Conservation (phyloP, 352 stramenopile genomes). For the Phytophthora vignae region DNA sequence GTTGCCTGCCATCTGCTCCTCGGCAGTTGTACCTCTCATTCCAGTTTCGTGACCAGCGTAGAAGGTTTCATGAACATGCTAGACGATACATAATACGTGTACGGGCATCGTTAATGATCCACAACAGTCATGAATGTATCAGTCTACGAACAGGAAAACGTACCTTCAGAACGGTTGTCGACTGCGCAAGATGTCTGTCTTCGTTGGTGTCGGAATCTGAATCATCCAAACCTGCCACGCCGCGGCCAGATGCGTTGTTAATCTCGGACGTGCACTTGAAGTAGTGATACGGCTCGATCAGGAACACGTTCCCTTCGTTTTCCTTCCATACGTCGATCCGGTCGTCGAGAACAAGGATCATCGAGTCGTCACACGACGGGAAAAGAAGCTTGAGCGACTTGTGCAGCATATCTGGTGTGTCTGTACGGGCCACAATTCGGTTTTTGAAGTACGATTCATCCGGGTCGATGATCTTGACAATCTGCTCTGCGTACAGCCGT, state of each 20-base stretch:
- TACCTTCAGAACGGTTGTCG: conserved; percentile 69
- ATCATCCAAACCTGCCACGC: conserved; percentile 51
- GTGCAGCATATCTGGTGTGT: conserved; percentile 88
- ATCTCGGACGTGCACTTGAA: conserved; percentile 87
- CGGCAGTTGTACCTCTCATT: conserved; percentile 57
- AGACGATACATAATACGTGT: conserved; percentile 1
- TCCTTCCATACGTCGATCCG: conserved; percentile 91
- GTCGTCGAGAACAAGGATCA: conserved; percentile 89
- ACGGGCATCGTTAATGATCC: background rate
- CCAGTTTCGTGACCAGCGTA: conserved; percentile 58
- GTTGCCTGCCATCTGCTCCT: conserved; percentile 77
- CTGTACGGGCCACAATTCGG: conserved; percentile 87
- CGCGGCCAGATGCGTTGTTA: conserved; percentile 81
- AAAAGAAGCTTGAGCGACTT: conserved; percentile 91
- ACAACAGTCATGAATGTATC: background rate
- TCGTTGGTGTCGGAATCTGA: conserved; percentile 29
- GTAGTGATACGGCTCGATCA: conserved; percentile 88
- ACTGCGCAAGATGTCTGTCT: conserved; percentile 68
- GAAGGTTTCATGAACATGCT: conserved; percentile 72
- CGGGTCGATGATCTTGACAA: conserved; percentile 93
- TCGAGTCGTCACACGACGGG: conserved; percentile 86
- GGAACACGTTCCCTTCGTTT: conserved; percentile 87
- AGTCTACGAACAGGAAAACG: background rate
- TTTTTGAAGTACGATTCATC: conserved; percentile 84
- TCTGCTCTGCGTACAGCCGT: conserved; percentile 93